Conservation (phyloP, 441 rosid genomes). For the Heliophila coronopifolia region DNA sequence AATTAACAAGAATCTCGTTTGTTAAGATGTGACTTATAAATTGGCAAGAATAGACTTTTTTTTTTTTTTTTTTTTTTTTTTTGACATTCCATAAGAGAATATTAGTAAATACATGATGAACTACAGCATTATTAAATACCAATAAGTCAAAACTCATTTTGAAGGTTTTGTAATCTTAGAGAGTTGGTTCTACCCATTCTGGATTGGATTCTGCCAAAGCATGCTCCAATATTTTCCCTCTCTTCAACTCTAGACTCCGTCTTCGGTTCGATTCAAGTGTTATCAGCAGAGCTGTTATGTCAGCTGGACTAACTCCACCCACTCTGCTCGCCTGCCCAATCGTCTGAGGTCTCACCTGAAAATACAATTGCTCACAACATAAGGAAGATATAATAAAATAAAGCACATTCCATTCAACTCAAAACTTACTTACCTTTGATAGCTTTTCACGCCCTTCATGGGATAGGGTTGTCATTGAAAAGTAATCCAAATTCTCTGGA, state of each 20-base stretch:
- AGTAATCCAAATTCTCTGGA: slow-evolving; percentile 86
- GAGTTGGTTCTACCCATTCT: background rate
- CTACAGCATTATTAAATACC: too few species aligned
- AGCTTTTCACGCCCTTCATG: slow-evolving; percentile 93
- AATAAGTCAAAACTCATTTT: too few species aligned
- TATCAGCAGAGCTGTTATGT: slow-evolving; percentile 77
- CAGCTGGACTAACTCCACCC: slow-evolving; percentile 96
- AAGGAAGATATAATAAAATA: background rate
- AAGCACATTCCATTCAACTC: background rate
- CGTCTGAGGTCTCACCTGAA: slow-evolving; percentile 84
- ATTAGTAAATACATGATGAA: too few species aligned
- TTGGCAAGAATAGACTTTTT: too few species aligned
- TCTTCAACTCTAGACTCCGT: slow-evolving; percentile 50
- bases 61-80: too few species aligned
- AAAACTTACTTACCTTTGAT: slow-evolving; percentile 53
- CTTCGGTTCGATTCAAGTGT: slow-evolving; percentile 70
- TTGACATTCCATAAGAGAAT: too few species aligned
- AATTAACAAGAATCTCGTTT: too few species aligned
- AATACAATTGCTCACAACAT: slow-evolving; percentile 3
- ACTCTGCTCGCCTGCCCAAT: slow-evolving; percentile 92
- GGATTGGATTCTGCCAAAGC: slow-evolving; percentile 32
- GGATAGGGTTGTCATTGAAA: slow-evolving; percentile 72
- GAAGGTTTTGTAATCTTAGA: too few species aligned
- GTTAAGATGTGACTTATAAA: too few species aligned
- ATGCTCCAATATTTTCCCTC: slow-evolving; percentile 41